A percentile compares a stretch with the other conserved stretches of the same genome.
These are phyloP conservation scores for Cicer pinnatifidum DNA, from an alignment of 306 rosid species.

Conservation along the genomic window DNA sequence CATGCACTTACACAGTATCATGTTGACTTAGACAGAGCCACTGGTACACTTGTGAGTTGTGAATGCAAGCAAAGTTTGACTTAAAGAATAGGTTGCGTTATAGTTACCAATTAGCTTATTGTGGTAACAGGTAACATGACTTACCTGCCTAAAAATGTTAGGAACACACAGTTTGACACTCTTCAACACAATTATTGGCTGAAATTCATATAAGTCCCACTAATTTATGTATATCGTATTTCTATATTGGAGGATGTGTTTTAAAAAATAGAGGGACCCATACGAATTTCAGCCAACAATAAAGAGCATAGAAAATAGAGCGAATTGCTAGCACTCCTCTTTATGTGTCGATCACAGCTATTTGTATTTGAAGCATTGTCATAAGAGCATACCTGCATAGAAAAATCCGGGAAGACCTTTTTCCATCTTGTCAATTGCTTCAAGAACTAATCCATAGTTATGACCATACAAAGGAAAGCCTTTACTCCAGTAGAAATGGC, in stretches of 20 bases:
- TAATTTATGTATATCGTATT: background rate
- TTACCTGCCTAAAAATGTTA: background rate
- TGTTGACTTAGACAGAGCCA: slow-evolving; percentile 6
- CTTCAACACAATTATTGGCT: background rate
- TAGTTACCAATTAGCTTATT: background rate
- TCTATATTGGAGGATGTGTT: background rate
- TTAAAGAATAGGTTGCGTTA: slow-evolving; percentile 5
- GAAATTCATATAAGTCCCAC: background rate
- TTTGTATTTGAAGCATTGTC: background rate
- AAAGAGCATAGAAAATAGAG: background rate
- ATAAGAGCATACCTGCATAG: slow-evolving; percentile 71
- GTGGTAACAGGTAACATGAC: background rate
- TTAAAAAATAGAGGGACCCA: background rate
- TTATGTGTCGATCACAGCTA: background rate
- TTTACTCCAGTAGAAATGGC: slow-evolving; percentile 88
- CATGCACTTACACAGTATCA: background rate
- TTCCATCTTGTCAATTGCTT: slow-evolving; percentile 85
- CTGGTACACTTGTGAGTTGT: background rate
- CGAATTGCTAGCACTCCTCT: background rate
- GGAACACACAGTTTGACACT: background rate
- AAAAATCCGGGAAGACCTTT: slow-evolving; percentile 86
- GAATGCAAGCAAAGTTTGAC: slow-evolving; percentile 3
- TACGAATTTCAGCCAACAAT: background rate
- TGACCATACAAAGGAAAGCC: slow-evolving; percentile 89
- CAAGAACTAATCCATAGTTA: slow-evolving; percentile 73